These are phyloP conservation scores for Phytophthora palmivora DNA, from an alignment of 352 stramenopile genomes.

Conservation along the genomic window DNA sequence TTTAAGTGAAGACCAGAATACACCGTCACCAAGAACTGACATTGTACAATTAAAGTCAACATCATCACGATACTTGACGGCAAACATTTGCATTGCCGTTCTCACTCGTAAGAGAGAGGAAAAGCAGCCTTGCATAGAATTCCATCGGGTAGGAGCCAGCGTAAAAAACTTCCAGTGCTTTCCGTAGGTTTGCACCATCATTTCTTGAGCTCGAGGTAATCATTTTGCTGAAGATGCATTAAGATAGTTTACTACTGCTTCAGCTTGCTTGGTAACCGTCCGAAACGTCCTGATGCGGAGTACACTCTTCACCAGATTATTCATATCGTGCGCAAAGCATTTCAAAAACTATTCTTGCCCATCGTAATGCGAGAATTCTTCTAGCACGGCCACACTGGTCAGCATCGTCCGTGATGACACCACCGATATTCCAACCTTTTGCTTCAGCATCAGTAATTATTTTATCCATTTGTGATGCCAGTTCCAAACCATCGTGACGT, in stretches of 20 bases:
- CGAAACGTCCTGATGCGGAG: not conserved
- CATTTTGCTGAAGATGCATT: constrained; percentile 21
- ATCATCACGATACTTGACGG: constrained; percentile 5
- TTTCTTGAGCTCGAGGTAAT: not conserved
- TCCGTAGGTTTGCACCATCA: constrained; percentile 18
- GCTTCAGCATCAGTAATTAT: constrained; percentile 5
- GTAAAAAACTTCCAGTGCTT: too few relatives aligned
- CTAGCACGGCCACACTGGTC: constrained; percentile 20
- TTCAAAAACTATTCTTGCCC: constrained; percentile 3
- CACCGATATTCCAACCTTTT: constrained; percentile 15
- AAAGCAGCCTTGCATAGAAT: constrained; percentile 31
- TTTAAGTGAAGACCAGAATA: constrained; percentile 12
- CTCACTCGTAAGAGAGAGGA: constrained; percentile 18
- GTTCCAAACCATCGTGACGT: constrained; percentile 12
- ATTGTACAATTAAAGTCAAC: constrained; percentile 2
- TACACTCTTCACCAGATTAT: constrained; percentile 31
- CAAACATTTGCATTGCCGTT: constrained; percentile 8
- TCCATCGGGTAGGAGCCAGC: too few relatives aligned
- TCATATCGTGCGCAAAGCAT: constrained; percentile 27
- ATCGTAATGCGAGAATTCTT: constrained; percentile 12
- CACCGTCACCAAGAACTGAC: not conserved
- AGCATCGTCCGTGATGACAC: constrained; percentile 20
- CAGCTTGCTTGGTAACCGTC: not conserved
- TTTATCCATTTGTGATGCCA: constrained; percentile 19
- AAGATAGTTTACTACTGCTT: constrained; percentile 14